Evolutionary conservation across 805 yeast species (phyloP), one percentile per base, ranked within the genome.

Genomic region (Kockiozyma suomiensis): DNA sequence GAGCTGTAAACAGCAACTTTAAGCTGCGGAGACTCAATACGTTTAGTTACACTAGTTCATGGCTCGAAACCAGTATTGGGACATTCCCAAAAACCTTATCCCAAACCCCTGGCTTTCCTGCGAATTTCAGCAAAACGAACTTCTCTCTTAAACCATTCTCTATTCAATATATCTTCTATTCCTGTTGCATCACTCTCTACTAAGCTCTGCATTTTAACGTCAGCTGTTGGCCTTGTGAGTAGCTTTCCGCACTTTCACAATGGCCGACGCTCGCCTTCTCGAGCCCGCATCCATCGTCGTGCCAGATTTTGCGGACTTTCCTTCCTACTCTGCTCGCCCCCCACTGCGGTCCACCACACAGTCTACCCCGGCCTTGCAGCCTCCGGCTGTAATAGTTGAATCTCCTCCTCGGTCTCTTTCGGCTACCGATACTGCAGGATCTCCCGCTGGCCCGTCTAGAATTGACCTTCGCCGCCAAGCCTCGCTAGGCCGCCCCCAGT

Each of bases 251-350:
- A 38, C 42, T 21, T 15, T 30, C 30, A 10, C 51, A 12, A 38
- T 43, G 45, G 43, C 23, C 40, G 45, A 43, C 46, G 33, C 50
- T 30, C 48, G 57, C 37, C 45, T 45, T 50, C 35, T 35, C 35
- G 50, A 33, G 35, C 51, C 57, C 26, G 30, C 50, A 41, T 21
- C 47, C n/a, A 53, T 56, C 37, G 51, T 50, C 35, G 50, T 56
- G 35, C 64, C 61, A 6, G 61, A 61, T 40, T 61, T 61, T 45
- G 50, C 61, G 15, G 61, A 55, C 50, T 56, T 61, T 40, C 47
- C 64, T 1, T 52, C 58, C 28, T 61, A 60, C 42, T 43, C 57
- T 4, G 50, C 62, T 6, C 43, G 43, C 15, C 46, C 53, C 1
- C 56, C 58, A 8, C 28, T 50, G 41, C 56, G 43, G 41, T 23